Base-by-base conservation (phyloP, 441 rosid genomes). In the Cnidoscolus chayamansa region DNA sequence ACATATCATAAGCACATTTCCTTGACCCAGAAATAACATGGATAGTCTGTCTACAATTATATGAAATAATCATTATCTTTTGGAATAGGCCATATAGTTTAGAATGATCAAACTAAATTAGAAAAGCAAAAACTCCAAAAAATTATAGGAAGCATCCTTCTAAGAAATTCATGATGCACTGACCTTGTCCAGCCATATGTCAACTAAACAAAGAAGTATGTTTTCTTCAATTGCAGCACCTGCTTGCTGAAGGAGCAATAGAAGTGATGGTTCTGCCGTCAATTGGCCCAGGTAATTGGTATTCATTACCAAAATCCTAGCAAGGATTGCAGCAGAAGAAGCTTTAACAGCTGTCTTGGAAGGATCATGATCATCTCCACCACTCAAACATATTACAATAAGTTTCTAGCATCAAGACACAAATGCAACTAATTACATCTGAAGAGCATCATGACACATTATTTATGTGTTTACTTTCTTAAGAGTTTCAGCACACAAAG, bases 121-220 rank as follows among this genome's bases (percentile, higher is more conserved):
- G 35, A 12, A 12, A 45, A 47, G 15, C 30, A 43, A 12, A 51
- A 63, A 43, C 15, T 48, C 69, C 11, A 8, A 47, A 58, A 30
- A 67, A 56, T 73, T 3, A 50, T 51, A 19, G 48, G 55, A 67
- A 53, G 19, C 17, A 56, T 32, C 55, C 68, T 73, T 30, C 25
- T n/a, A 55, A 53, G n/a, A 40, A 57, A 60, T 60, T 56, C n/a
- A 64, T 48, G 56, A 60, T 63, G 65, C 51, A 64, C 90, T 71
- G 71, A 96, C 99, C 98, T 86, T 91, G 88, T 93, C 97, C 63
- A 96, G 94, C 99, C 99, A 96, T 77, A 90, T 76, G 83, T 96
- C 99, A 68, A 86, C 88, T 61, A 96, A 87, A 81, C 90, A 89
- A 72, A 96, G 91, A 79, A 96, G 96, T 77, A 91, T 75, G 65